These are phyloP conservation scores for Schizochytrium sp. DNA, from an alignment of 108 stramenopile species.

Conservation along the genomic window DNA sequence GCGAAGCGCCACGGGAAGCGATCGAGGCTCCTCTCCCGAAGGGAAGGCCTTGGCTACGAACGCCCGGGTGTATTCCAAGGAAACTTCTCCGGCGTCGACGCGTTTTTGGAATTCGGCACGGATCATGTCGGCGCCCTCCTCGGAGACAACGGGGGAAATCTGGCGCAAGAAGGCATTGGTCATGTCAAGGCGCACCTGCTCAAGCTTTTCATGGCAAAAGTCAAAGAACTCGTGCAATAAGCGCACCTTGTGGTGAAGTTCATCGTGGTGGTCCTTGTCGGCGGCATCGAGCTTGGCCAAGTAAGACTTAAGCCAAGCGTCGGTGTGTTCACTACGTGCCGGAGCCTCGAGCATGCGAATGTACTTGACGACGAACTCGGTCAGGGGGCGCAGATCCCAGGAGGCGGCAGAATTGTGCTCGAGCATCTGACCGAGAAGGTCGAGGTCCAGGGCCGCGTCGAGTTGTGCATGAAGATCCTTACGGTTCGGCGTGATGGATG, in stretches of 20 bases:
- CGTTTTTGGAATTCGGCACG: background rate
- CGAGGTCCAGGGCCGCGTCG: background rate
- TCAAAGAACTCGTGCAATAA: background rate
- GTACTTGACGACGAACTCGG: background rate
- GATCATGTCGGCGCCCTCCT: background rate
- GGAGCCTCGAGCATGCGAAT: conserved; percentile 17
- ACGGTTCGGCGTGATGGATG: background rate
- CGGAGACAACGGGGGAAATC: background rate
- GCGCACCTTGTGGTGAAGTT: background rate
- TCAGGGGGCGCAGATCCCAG: background rate
- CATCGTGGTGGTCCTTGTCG: background rate
- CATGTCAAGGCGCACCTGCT: background rate
- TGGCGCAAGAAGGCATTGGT: background rate
- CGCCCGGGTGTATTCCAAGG: background rate
- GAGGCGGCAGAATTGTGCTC: background rate
- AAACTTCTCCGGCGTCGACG: background rate
- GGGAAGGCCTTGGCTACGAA: background rate
- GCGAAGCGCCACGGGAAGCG: background rate
- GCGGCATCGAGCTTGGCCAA: background rate
- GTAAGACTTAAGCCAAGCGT: background rate
- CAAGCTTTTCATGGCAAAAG: background rate
- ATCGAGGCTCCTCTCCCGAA: background rate
- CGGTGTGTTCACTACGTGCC: background rate
- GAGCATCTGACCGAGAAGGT: background rate
- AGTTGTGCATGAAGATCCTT: background rate